Conservation (phyloP, 768 basidiomycete species). For the Pisolithus tinctorius region DNA sequence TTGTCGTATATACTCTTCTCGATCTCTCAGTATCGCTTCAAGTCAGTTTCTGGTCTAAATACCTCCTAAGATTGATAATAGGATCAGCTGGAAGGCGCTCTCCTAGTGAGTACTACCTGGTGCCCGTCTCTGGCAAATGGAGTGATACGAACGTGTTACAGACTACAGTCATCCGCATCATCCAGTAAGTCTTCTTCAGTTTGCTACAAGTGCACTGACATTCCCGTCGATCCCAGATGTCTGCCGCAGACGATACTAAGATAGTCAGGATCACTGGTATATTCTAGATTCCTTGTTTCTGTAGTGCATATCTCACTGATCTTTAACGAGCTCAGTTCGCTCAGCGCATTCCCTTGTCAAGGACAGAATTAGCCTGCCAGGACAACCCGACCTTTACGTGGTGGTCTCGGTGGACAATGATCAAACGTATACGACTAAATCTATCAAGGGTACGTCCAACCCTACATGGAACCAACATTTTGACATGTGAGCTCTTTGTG, state of each 20-base stretch:
- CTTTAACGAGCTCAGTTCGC: constrained; percentile 46
- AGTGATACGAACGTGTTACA: too few relatives aligned
- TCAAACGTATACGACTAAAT: constrained; percentile 70
- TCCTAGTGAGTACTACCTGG: too few relatives aligned
- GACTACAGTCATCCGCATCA: too few relatives aligned
- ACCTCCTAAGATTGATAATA: too few relatives aligned
- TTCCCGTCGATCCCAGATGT: constrained; percentile 9
- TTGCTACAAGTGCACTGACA: background rate
- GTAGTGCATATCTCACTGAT: background rate
- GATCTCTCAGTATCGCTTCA: too few relatives aligned
- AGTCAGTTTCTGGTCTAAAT: too few relatives aligned
- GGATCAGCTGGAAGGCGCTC: too few relatives aligned
- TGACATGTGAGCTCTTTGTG: constrained; percentile 56
- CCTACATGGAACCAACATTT: constrained; percentile 84
- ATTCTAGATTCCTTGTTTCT: background rate
- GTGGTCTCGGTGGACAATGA: constrained; percentile 82
- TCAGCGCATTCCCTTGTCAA: constrained; percentile 70
- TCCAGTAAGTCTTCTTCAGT: too few relatives aligned
- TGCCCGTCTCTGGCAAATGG: too few relatives aligned
- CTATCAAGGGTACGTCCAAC: constrained; percentile 59
- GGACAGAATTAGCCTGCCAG: constrained; percentile 30
- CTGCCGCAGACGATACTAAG: constrained; percentile 7
- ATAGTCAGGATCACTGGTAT: constrained; percentile 21
- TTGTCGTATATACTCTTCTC: too few relatives aligned
- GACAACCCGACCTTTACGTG: constrained; percentile 68